Evolutionary conservation across 2,329 filamentous ascomycete genomes (phyloP), one percentile per base, ranked within the genome.

Genomic region (Colletotrichum shisoi): DNA sequence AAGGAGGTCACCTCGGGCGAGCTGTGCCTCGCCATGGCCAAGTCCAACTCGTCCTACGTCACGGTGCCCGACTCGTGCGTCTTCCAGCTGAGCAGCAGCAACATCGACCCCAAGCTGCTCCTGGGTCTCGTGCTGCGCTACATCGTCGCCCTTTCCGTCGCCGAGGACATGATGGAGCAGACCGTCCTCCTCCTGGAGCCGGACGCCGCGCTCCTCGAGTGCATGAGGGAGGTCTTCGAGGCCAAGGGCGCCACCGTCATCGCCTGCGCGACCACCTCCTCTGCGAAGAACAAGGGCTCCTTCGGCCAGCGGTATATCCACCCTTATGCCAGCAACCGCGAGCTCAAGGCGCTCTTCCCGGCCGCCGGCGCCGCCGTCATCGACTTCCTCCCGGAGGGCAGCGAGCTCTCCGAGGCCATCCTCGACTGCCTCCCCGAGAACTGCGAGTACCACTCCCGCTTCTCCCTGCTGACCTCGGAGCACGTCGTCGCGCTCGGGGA

Each of bases 21-120:
- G 42, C 61, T 68, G 1, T 71, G 75, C 5, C 69, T 77, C 6
- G 74, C 76, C 0, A 65, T 80, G 5, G 74, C 76, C 3, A 63
- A 59, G 12, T 71, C 62, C 2, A 80, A 79, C 54, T 74, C 75
- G 0, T 81, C 79, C 0, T 78, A 75, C 57, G 64, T 79, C 24
- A 67, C 70, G 17, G 70, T 74, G 5, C 70, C 72, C 1, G 31
- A 69, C 1, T 64, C 68, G 1, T 72, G 70, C 12, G 57, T 72
- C 39, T 57, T 62, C 39, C 57, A 52, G 19, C 62, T 76, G 11
- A 58, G 39, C 17, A 53, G 66, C 1, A 63, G 37, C 11, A 37
- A 39, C 2, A 17, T 71, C 3, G 63, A 72, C 13, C 70, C 70
- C 15, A 63, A 72, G 2, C 51, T 62, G 0, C 71, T 77, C 3